Evolutionary conservation across 2,329 filamentous ascomycete species (phyloP), one percentile per base, ranked within the genome.

Genomic region (Raffaelea ambrosiae): DNA sequence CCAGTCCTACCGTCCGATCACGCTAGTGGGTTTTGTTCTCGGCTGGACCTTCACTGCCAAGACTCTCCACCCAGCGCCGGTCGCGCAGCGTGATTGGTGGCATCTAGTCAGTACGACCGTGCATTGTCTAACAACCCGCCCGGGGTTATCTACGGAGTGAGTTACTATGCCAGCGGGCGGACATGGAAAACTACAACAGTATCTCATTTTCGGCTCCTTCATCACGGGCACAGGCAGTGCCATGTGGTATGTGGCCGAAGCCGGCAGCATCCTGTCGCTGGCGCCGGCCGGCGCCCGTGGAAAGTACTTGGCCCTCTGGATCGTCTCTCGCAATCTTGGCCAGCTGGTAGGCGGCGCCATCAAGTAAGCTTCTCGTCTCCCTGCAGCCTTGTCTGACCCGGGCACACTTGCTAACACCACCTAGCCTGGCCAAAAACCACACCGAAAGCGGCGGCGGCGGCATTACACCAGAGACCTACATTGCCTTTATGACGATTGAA

Each of bases 231-330:
- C 31, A 7, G 45, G 45, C 31, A 35, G 29, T 2, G 40, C 16
- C 11, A n/a, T 47, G 29, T 47, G 45, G 45, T 47, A 47, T 43
- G 45, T 47, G 5, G 45, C 45, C 29, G 45, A 47, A 21, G 45
- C 45, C 20, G 45, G 45, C 13, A 35, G 45, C 45, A 47, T 47
- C 18, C 18, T 47, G 40, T 47, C 45, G 5, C 45, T 47, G 4
- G 45, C 45, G 11, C 45, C 45, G 18, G 20, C 45, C 3, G 29
- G 19, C 3, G 45, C 45, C 7, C 45, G 45, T 29, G 45, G 45
- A 3, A 47, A 47, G 26, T 48, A 48, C 23, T 9, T 48, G 40
- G 41, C 46, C 1, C 35, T 48, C 13, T 48, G 46, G 46, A 44
- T 48, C 23, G 46, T 48, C 13, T 44, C 46, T 21, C 41, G 46